A percentile compares a stretch with the other conserved stretches of the same genome.
Conservation (phyloP, 2,329 filamentous ascomycete genomes). For the Knufia fluminis region DNA sequence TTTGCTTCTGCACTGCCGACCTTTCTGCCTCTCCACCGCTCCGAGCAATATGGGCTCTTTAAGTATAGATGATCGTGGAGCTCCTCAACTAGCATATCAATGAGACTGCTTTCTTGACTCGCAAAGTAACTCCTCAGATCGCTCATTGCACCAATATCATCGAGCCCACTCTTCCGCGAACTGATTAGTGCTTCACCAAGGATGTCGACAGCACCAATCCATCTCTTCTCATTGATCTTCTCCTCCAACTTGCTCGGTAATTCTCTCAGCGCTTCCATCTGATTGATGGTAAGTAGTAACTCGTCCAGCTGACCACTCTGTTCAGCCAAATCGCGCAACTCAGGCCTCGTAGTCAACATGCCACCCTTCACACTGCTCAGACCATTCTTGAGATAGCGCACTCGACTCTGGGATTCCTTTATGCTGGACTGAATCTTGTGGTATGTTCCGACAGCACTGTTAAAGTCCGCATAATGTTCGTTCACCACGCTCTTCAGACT, state of each 20-base stretch:
- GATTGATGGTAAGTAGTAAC: constrained; percentile 70
- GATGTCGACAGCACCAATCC: constrained; percentile 84
- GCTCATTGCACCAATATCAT: constrained; percentile 77
- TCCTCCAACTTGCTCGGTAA: constrained; percentile 90
- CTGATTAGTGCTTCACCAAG: constrained; percentile 77
- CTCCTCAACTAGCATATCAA: constrained; percentile 94
- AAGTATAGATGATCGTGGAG: constrained; percentile 94
- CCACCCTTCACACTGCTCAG: constrained; percentile 70
- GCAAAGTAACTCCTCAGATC: constrained; percentile 81
- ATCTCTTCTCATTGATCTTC: constrained; percentile 90
- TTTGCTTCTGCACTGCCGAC: constrained; percentile 26
- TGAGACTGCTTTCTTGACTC: constrained; percentile 85
- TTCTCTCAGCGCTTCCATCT: constrained; percentile 77
- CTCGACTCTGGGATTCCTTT: constrained; percentile 74
- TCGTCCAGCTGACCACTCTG: constrained; percentile 86
- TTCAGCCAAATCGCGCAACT: constrained; percentile 79
- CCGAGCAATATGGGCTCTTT: constrained; percentile 94
- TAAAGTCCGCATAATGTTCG: constrained; percentile 98
- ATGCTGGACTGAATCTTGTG: constrained; percentile 97
- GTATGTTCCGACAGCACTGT: constrained; percentile 96
- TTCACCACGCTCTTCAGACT: constrained; percentile 93
- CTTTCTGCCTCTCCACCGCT: constrained; percentile 75
- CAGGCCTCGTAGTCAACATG: constrained; percentile 76
- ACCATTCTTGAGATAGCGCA: constrained; percentile 74
- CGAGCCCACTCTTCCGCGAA: constrained; percentile 77